Conservation (phyloP, 2,329 filamentous ascomycete genomes). For the Colletotrichum limetticola region DNA sequence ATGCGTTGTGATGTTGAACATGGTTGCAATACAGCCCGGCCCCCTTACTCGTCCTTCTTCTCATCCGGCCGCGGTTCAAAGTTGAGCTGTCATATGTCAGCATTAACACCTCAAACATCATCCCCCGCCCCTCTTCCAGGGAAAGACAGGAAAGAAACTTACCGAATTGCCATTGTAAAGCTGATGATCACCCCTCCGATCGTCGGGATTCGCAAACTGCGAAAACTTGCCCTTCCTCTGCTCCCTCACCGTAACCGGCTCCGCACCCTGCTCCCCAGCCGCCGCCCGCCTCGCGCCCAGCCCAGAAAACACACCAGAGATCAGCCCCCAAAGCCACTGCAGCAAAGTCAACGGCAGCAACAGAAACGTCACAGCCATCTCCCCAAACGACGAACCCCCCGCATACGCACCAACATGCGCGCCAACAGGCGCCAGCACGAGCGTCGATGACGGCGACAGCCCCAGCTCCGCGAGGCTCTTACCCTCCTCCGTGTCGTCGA, state of each 20-base stretch:
- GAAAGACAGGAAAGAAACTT: constrained; percentile 45
- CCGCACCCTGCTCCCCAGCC: constrained; percentile 21
- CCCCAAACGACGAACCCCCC: constrained; percentile 36
- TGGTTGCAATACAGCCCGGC: neutral
- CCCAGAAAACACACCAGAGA: constrained; percentile 43
- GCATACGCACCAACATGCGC: constrained; percentile 55
- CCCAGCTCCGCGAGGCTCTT: constrained; percentile 75
- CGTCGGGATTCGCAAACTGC: constrained; percentile 61
- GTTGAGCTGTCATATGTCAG: constrained; percentile 65
- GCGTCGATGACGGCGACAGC: constrained; percentile 81
- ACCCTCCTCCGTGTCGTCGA: constrained; percentile 80
- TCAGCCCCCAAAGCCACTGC: constrained; percentile 44
- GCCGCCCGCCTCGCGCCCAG: constrained; percentile 37
- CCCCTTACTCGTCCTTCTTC: constrained; percentile 45
- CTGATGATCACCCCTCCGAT: constrained; percentile 70
- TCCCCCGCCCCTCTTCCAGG: too few relatives aligned
- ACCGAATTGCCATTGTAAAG: constrained; percentile 95
- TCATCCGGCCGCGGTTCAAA: constrained; percentile 74
- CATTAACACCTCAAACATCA: neutral
- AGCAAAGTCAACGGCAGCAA: constrained; percentile 42
- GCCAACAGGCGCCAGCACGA: constrained; percentile 81
- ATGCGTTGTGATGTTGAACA: too few relatives aligned
- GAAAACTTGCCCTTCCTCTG: constrained; percentile 40
- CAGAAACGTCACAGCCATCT: constrained; percentile 10
- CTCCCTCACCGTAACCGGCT: constrained; percentile 41